Base-by-base conservation (phyloP, 208 protist genomes). In the Vickermania ingenoplastis region DNA sequence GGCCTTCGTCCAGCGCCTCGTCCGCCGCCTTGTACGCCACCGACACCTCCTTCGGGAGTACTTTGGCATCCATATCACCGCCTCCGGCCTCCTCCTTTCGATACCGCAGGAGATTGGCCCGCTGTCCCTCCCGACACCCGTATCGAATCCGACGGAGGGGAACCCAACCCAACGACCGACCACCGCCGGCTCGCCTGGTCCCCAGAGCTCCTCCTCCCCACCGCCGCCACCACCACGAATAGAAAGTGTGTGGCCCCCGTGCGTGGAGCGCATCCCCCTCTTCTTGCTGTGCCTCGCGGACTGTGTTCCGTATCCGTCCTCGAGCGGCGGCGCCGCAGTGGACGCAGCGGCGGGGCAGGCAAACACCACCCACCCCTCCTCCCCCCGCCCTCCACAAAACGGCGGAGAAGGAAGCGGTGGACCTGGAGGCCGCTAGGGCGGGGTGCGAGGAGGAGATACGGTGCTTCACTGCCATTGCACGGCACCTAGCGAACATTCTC, bases 1-100 rank as follows among this genome's bases (percentile, higher is more conserved):
- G 3, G 71, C 63, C 23, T 77, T 77, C 53, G 69, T 87, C 2
- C 56, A 59, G 4, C 75, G 74, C 26, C 66, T 90, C 29, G 66
- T 74, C 24, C 67, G 77, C 4, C 72, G 72, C 5, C 78, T 94
- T 1, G 54, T 64, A 13, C 57, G 55, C 23, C 91, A 81, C 81
- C 74, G 83, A 1, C 66, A 61, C 2, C 81, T 94, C 81, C 65
- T 94, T 59, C 61, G 69, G 61, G 83, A 94, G 67, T 94, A 94
- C 69, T 94, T 89, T 56, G 70, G 63, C 21, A 69, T 94, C 22
- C 61, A 13, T 25, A 5, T 54, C 24, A 25, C 50, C 24, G 5
- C 11, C 50, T 5, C 5, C 7, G 50, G 50, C 13, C 24, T 27
- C n/a, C 24, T 54, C 11, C 23, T 54, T 5, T 7, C 5, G 23